Base-by-base conservation (phyloP, 2,329 filamentous ascomycete species). In the Colletotrichum horii region DNA sequence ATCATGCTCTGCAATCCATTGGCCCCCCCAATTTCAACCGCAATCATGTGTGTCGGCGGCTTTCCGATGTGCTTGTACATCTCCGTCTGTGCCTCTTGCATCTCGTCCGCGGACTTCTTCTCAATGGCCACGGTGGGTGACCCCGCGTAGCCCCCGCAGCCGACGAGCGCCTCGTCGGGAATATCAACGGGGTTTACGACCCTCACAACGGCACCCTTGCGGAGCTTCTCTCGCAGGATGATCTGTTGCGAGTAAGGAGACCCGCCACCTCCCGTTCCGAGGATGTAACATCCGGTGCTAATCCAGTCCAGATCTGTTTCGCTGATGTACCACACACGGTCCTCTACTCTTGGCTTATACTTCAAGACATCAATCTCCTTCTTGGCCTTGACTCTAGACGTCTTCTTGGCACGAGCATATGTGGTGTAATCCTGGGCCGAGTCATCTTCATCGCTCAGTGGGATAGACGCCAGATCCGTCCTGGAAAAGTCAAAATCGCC, bases 21-120 rank as follows among this genome's bases (percentile, higher is more conserved):
- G 3, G 88, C 88, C 16, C 92, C 92, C 16, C 92, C 92, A 69
- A 94, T 92, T 79, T 94, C 92, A 14, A 93, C 81, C 2, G 90
- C 88, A 76, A 94, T 90, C 76, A 93, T 89, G 48, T 91, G 89
- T 24, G 91, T 89, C 26, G 90, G 87, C 2, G 81, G 80, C 19
- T 82, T 80, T 48, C 85, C 83, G 64, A 88, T 84, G 32, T 89
- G 87, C 64, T 89, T 87, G 81, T 89, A 91, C 14, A 93, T 83
- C 78, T 90, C 90, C 2, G 79, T 78, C 74, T 90, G 88, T 4
- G 88, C 84, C 65, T 90, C 82, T 55, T 88, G 83, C 78, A 90
- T 87, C 80, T 93, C 91, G 78, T 91, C 87, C 15, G 89, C 90
- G 2, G 87, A 85, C 1, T 92, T 86, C 78, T 91, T 91, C 82